phyloP scores from a whole-genome alignment of 495 filamentous ascomycete genomes.

The Collariella sp. region DNA sequence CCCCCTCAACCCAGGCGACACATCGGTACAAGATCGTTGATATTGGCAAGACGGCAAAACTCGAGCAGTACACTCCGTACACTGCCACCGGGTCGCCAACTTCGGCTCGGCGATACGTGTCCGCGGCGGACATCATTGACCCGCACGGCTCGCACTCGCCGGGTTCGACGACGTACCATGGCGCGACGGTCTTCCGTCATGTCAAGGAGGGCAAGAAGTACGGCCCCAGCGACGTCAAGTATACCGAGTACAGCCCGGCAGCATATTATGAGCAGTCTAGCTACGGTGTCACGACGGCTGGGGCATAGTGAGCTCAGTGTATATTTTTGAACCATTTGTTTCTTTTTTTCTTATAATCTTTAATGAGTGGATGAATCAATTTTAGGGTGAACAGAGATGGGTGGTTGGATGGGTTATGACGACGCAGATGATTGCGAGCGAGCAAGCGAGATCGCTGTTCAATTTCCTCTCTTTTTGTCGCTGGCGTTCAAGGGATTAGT shows the following conservation, averaged over 20 bases:
- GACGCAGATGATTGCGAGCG: neutral
- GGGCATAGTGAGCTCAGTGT: constrained; percentile 1
- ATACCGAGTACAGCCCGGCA: constrained; percentile 10
- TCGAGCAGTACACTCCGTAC: constrained; percentile 19
- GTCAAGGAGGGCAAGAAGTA: constrained; percentile 21
- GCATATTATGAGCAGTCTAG: neutral
- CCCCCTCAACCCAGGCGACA: constrained; percentile 9
- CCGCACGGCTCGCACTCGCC: neutral
- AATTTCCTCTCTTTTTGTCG: neutral
- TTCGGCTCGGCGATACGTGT: constrained; percentile 13
- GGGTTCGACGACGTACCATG: constrained; percentile 10
- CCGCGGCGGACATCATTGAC: neutral
- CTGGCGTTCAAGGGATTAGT: constrained; percentile 6
- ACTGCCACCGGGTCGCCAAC: constrained; percentile 14
- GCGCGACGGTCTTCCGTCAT: constrained; percentile 7
- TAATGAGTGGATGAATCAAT: constrained; percentile 8
- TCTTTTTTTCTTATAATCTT: constrained; percentile 11
- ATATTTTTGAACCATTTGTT: constrained; percentile 4
- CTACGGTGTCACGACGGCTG: neutral
- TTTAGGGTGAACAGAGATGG: too few relatives aligned
- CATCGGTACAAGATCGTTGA: constrained; percentile 22
- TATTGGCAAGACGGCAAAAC: constrained; percentile 17
- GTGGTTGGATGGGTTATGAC: neutral
- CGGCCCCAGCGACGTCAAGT: constrained; percentile 16
- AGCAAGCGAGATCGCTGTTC: neutral